Evolutionary conservation across 2,329 filamentous ascomycete species (phyloP), one percentile per base, ranked within the genome.

Genomic region (Pseudodiploospora longispora): DNA sequence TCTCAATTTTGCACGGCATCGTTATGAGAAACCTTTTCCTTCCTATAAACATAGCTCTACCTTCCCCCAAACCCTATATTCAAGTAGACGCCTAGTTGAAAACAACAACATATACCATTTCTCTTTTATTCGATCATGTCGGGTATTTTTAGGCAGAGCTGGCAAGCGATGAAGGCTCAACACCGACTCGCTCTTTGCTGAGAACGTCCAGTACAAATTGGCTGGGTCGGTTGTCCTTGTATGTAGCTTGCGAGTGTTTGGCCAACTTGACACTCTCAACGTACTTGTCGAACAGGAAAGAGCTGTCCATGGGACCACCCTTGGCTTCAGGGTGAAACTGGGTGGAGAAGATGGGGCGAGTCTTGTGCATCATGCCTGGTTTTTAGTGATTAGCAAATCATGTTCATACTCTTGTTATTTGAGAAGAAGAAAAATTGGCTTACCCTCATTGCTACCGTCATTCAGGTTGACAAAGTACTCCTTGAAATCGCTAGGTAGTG

Each of bases 291-390:
- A 98, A 98, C 48, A 98, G 77, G 70, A 95, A 97, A 2, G 87
- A 83, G 52, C 87, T 94, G 73, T 98, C 93, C 69, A 95, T 85
- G 43, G 93, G 93, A 43, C 93, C 93, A 49, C 93, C 93, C 76
- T 95, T 95, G 55, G 93, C 93, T 71, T 98, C 93, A 10, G 93
- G 93, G 64, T 98, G 93, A 82, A 98, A 98, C 69, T 98, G 93
- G 27, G 90, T 95, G 52, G 87, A 91, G 78, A 98, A 97, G 64
- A 98, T 98, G 50, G 93, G 93, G 32, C 91, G 87, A 47, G 86
- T 85, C 70, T 85, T 89, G 78, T 98, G 93, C 64, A 96, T 89
- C 81, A 98, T 88, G 48, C 86, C 74, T 71, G 37, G 19, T 9
- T 7, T 42, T 28, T 29, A 27, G 27, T 59, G 19, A 47, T 55